Evolutionary conservation across 2,329 filamentous ascomycete genomes (phyloP).

Genomic region (Hypomyces rosellus): DNA sequence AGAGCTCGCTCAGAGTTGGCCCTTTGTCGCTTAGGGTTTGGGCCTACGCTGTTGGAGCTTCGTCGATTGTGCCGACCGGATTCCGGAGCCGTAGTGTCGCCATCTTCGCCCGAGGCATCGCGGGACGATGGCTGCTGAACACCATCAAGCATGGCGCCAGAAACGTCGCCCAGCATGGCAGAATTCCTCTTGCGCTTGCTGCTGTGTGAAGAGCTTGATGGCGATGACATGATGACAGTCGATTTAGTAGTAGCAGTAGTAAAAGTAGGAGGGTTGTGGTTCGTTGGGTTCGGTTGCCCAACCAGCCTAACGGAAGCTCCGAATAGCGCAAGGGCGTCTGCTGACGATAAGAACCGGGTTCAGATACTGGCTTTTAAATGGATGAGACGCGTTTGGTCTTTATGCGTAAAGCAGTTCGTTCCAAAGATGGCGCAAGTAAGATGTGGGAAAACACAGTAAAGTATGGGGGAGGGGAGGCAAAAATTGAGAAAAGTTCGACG

Average conservation of each 20-base stretch:
- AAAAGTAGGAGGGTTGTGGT: background rate
- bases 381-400: background rate
- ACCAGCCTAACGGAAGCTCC: no score
- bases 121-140: conserved; percentile 64
- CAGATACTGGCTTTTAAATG: background rate
- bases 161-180: conserved; percentile 41
- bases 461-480: background rate
- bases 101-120: conserved; percentile 78
- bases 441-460: background rate
- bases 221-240: conserved; percentile 50
- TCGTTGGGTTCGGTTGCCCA: background rate
- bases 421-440: background rate
- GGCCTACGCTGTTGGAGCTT: conserved; percentile 45
- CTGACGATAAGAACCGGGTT: background rate
- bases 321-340: background rate
- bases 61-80: conserved; percentile 52
- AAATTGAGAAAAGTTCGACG: background rate
- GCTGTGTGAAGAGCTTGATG: conserved; percentile 45
- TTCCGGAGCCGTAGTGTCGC: conserved; percentile 63
- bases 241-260: background rate
- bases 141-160: conserved; percentile 43
- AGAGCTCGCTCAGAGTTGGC: conserved; percentile 51
- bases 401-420: background rate
- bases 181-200: conserved; percentile 77
- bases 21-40: conserved; percentile 72